Evolutionary conservation across 345 rosid species (phyloP), one percentile per base, ranked within the genome.

Genomic region (Sonneratia alba): DNA sequence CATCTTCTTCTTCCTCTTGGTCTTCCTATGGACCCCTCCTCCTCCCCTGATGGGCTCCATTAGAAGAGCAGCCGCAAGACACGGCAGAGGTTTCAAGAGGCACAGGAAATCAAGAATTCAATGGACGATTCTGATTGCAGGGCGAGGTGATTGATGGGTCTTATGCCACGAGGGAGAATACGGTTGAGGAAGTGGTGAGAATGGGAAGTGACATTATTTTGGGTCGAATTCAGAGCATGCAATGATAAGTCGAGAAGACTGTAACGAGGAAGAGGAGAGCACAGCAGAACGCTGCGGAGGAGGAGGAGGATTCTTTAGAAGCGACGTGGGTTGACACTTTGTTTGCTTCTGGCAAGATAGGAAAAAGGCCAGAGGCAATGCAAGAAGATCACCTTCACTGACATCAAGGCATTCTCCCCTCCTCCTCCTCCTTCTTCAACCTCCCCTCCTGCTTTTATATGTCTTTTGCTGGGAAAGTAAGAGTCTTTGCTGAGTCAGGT

Each of bases 1-100:
- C 74, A 77, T 78, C 74, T 79, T 85, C 63, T 81, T 85, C 47
- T 51, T 57, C 51, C 84, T 82, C 82, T 78, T 77, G 47, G 74
- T 21, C 59, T 55, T 55, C 59, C 3, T 55, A 16, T 13, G 59
- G 59, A 55, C 59, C 59, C 59, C 24, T 55, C 59, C 59, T 55
- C 59, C 59, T 55, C 32, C 32, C 59, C 59, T 55, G 22, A 55
- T 22, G 6, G 59, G 59, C 3, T 6, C 59, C 59, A 55, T 55
- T 55, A 6, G 24, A 6, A 55, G 7, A 18, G 18, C 21, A 55
- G 18, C 59, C 18, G 21, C 3, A 47, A 55, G 21, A 55, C 59
- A 55, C 59, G 8, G 59, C 59, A 55, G 59, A 16, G 22, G 22
- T 1, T 14, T 21, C n/a, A 16, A 18, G 18, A 12, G 59, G 18